These are phyloP conservation scores for Salvia splendens DNA, from an alignment of 257 asterid species.

Conservation along the genomic window DNA sequence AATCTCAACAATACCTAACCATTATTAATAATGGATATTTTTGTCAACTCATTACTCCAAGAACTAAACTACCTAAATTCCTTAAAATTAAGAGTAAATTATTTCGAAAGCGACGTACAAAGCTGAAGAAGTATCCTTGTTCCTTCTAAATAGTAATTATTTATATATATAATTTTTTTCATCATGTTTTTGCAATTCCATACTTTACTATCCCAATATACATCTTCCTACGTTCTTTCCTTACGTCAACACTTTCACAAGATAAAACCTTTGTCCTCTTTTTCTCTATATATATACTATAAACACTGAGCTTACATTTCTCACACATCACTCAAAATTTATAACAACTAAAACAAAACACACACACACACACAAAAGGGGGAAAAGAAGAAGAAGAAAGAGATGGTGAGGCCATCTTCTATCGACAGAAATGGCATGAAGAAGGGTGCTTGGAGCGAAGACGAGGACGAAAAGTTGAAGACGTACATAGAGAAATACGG, in stretches of 20 bases:
- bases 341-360: neutral
- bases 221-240: constrained; percentile 31
- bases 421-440: constrained; percentile 44
- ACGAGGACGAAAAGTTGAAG: constrained; percentile 44
- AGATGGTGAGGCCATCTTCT: constrained; percentile 47
- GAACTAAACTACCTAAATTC: too few relatives aligned
- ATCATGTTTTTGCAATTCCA: constrained; percentile 4
- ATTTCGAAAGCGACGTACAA: too few relatives aligned
- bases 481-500: constrained; percentile 40
- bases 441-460: constrained; percentile 46
- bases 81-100: too few relatives aligned
- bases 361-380: neutral
- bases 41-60: too few relatives aligned
- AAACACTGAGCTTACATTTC: constrained; percentile 33
- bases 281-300: neutral
- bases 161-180: neutral
- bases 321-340: neutral
- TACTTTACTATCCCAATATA: neutral
- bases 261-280: neutral
- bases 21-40: too few relatives aligned
- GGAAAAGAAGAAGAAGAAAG: neutral
- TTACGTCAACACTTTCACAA: constrained; percentile 21
- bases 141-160: too few relatives aligned
- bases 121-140: too few relatives aligned
- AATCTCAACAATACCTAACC: too few relatives aligned